Evolutionary conservation across 148 eudicot species (phyloP).

Genomic region (Chenopodium formosanum): DNA sequence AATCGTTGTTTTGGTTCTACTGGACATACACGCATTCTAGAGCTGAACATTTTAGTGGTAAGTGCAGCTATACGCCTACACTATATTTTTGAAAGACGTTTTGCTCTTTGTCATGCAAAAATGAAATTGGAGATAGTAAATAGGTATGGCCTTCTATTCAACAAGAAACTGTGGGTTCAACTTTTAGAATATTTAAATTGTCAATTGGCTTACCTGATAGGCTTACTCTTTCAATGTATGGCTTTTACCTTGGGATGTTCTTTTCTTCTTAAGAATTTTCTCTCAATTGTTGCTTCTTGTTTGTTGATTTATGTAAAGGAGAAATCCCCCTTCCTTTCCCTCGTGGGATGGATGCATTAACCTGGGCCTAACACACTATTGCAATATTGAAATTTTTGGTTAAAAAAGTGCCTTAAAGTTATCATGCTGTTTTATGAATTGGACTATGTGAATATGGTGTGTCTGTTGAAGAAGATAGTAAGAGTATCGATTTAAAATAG

Average conservation of each 20-base stretch:
- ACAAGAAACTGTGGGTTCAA: not conserved
- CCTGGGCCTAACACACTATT: no score
- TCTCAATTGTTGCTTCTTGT: not conserved
- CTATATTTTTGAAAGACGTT: not conserved
- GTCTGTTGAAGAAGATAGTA: not conserved
- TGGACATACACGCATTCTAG: not conserved
- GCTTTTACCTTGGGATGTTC: not conserved
- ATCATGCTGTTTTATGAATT: not conserved
- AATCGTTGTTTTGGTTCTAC: not conserved
- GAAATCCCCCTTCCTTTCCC: not conserved
- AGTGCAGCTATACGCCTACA: not conserved
- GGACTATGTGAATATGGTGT: not conserved
- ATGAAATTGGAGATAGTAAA: not conserved
- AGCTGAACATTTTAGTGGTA: not conserved
- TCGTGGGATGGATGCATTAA: not conserved
- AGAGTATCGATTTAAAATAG: not conserved
- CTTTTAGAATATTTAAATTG: not conserved
- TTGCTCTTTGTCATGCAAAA: not conserved
- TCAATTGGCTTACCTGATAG: not conserved
- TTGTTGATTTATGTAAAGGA: not conserved
- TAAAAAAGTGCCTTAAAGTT: not conserved
- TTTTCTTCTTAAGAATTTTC: not conserved
- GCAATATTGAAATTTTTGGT: not conserved
- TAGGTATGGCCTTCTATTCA: not conserved
- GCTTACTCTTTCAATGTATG: not conserved